phyloP scores from a whole-genome alignment of 2,329 filamentous ascomycete genomes.

The Eutypella sp. region DNA sequence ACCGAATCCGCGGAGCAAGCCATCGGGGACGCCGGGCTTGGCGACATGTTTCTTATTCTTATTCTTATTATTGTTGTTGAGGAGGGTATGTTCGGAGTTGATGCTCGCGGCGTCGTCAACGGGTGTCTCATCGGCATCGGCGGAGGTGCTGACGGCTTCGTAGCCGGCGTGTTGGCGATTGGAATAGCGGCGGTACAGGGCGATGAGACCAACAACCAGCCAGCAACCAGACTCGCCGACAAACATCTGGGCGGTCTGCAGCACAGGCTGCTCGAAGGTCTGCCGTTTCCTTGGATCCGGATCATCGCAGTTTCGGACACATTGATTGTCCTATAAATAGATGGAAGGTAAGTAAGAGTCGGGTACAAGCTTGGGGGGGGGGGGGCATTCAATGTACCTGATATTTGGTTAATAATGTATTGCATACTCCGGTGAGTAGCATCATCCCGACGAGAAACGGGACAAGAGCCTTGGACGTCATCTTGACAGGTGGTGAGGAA shows the following conservation, averaged over 20 bases:
- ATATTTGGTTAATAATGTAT: constrained; percentile 94
- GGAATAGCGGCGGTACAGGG: constrained; percentile 57
- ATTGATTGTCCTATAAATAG: constrained; percentile 78
- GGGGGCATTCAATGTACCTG: constrained; percentile 54
- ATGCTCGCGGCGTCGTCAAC: constrained; percentile 42
- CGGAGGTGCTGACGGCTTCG: constrained; percentile 52
- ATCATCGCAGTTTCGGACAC: constrained; percentile 80
- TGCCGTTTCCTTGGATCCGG: constrained; percentile 60
- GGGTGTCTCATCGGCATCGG: constrained; percentile 40
- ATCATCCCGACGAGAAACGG: constrained; percentile 92
- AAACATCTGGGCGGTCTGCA: constrained; percentile 98
- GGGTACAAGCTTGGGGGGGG: neutral
- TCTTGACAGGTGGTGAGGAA: constrained; percentile 29
- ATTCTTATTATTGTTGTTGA: constrained; percentile 34
- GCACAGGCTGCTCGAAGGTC: constrained; percentile 88
- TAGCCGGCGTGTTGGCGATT: constrained; percentile 53
- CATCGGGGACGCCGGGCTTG: constrained; percentile 40
- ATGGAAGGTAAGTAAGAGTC: neutral
- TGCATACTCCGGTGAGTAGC: constrained; percentile 92
- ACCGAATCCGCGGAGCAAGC: constrained; percentile 64
- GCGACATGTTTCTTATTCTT: constrained; percentile 49
- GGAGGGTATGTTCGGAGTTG: constrained; percentile 38
- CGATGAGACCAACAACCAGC: constrained; percentile 73
- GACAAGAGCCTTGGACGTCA: constrained; percentile 68
- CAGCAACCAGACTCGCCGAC: constrained; percentile 94